Evolutionary conservation across 495 filamentous ascomycete genomes (phyloP).

Genomic region (Oidiodendron maius): DNA sequence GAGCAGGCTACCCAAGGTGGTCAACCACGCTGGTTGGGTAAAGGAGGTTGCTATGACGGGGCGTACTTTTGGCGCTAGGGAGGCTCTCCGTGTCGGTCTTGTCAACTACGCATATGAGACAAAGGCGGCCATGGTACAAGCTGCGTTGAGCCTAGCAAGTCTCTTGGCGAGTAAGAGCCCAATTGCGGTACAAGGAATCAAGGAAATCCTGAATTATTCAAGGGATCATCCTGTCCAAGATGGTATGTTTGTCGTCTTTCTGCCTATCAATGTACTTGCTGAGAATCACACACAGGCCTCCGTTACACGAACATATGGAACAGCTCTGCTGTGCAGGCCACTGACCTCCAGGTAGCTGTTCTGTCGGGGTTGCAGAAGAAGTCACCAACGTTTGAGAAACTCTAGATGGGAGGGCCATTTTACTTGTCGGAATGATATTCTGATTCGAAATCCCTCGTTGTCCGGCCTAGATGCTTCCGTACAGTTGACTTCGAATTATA

Average conservation of each 20-base stretch:
- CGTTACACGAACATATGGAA: constrained; percentile 88
- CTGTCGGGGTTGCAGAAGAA: constrained; percentile 71
- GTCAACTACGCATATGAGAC: constrained; percentile 67
- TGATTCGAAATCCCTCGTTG: too few species aligned
- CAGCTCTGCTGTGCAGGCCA: constrained; percentile 69
- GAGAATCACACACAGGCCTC: too few species aligned
- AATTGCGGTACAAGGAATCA: constrained; percentile 86
- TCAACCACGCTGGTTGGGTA: constrained; percentile 74
- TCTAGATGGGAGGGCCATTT: too few species aligned
- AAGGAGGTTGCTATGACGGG: constrained; percentile 84
- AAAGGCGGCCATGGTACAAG: constrained; percentile 54
- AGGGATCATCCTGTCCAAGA: constrained; percentile 73
- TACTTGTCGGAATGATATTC: too few species aligned
- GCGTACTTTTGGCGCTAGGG: constrained; percentile 67
- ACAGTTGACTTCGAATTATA: too few species aligned
- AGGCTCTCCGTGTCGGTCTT: constrained; percentile 75
- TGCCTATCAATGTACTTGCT: too few species aligned
- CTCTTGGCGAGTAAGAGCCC: constrained; percentile 79
- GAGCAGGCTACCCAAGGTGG: constrained; percentile 75
- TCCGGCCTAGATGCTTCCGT: too few species aligned
- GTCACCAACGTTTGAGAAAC: constrained; percentile 80
- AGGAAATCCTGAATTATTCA: constrained; percentile 83
- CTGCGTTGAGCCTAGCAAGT: constrained; percentile 58
- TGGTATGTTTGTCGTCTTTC: too few species aligned
- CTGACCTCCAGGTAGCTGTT: constrained; percentile 69